A percentile compares a stretch with the other conserved stretches of the same genome.
Conservation (phyloP, 1,284 basidiomycete species). For the Marasmius sp. region DNA sequence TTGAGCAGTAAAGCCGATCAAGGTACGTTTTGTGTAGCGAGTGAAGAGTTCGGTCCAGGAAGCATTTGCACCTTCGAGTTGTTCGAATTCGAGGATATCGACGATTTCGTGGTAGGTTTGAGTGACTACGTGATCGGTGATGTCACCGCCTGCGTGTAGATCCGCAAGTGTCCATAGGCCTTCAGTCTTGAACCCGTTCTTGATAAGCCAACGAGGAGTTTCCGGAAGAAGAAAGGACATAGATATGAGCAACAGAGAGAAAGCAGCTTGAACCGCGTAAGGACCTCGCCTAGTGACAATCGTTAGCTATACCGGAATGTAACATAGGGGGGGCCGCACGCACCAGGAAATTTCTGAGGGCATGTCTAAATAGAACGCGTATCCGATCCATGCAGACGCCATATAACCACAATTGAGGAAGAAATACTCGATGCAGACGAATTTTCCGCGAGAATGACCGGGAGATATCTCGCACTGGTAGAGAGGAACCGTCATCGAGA, state of each 20-base stretch:
- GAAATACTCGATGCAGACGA: conserved; percentile 53
- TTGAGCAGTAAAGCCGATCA: conserved; percentile 52
- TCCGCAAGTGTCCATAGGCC: conserved; percentile 47
- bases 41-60: conserved; percentile 46
- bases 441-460: conserved; percentile 47
- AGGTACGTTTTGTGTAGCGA: conserved; percentile 43
- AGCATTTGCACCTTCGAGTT: conserved; percentile 33
- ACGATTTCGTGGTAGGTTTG: conserved; percentile 42
- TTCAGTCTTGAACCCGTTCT: conserved; percentile 47
- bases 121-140: conserved; percentile 36
- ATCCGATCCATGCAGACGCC: conserved; percentile 51
- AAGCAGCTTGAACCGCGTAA: conserved; percentile 47
- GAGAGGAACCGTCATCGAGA: conserved; percentile 54
- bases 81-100: conserved; percentile 40
- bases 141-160: conserved; percentile 46
- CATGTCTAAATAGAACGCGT: conserved; percentile 44
- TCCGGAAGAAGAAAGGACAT: conserved; percentile 40
- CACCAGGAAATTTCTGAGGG: conserved; percentile 51
- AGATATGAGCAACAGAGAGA: conserved; percentile 45
- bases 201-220: conserved; percentile 54
- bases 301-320: too few relatives aligned
- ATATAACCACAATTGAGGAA: conserved; percentile 52
- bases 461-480: conserved; percentile 58
- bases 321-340: too few relatives aligned
- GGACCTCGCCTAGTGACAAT: conserved; percentile 30